These are phyloP conservation scores for Lolium multiflorum DNA, from an alignment of 176 grass and related monocot species.

Conservation along the genomic window DNA sequence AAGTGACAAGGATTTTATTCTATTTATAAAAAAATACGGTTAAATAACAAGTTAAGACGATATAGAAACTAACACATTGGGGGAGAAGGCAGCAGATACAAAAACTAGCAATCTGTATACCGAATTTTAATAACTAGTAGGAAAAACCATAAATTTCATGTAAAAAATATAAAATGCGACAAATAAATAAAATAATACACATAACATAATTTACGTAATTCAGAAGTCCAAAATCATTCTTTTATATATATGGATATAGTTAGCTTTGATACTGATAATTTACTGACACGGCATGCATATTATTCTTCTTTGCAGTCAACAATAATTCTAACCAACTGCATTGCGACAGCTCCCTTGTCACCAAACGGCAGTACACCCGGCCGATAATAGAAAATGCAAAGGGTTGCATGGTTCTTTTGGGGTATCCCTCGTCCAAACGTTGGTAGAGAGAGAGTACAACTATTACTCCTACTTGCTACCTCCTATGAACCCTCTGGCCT, in stretches of 20 bases:
- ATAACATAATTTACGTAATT: background rate
- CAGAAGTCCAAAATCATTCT: background rate
- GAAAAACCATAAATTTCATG: background rate
- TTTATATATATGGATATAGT: background rate
- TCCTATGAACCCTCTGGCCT: slow-evolving; percentile 31
- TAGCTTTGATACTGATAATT: background rate
- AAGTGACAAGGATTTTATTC: background rate
- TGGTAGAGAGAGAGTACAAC: background rate
- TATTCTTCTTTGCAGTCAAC: slow-evolving; percentile 31
- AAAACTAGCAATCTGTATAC: background rate
- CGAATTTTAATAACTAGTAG: background rate
- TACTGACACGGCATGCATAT: slow-evolving; percentile 21
- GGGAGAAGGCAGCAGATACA: too few species aligned
- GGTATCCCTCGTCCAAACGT: slow-evolving; percentile 42
- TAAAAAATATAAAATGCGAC: background rate
- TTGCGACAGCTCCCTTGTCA: slow-evolving; percentile 40
- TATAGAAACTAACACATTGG: too few species aligned
- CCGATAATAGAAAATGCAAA: slow-evolving; percentile 49
- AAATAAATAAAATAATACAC: background rate
- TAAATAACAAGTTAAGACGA: background rate
- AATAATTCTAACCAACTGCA: slow-evolving; percentile 48
- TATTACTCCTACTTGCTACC: slow-evolving; percentile 10
- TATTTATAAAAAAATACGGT: background rate
- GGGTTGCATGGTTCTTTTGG: slow-evolving; percentile 48
- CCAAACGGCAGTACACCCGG: slow-evolving; percentile 2